A percentile compares a stretch with the other conserved stretches of the same genome.
Conservation (phyloP, 306 rosid genomes). For the Begonia loranthoides region DNA sequence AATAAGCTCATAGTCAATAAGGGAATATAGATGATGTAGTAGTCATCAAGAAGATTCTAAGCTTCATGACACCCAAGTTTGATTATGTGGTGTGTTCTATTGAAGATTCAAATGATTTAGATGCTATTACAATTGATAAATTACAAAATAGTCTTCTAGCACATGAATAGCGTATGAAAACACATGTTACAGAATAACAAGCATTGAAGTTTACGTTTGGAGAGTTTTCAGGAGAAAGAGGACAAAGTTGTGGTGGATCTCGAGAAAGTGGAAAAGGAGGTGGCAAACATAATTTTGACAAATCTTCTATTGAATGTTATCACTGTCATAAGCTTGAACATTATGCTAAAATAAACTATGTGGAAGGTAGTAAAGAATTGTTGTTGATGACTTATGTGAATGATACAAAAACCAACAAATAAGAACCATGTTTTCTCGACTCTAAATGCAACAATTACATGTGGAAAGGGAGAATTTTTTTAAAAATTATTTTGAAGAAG, state of each 20-base stretch:
- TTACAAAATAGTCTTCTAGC: neutral
- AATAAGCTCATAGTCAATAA: neutral
- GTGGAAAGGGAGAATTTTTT: neutral
- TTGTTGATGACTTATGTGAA: conserved; percentile 3
- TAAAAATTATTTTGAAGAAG: too few species aligned
- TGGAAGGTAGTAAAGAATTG: conserved; percentile 1
- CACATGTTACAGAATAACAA: too few species aligned
- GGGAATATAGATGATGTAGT: neutral
- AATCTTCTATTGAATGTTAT: neutral
- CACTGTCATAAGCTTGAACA: neutral
- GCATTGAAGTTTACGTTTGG: neutral
- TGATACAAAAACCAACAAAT: neutral
- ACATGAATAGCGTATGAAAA: neutral
- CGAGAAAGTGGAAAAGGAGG: neutral
- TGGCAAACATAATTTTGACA: neutral
- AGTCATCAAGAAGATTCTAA: neutral
- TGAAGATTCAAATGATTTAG: neutral
- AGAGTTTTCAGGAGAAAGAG: neutral
- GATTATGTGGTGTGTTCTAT: too few species aligned
- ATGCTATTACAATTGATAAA: neutral
- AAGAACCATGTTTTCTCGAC: neutral
- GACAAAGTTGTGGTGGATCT: neutral
- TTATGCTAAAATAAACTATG: neutral
- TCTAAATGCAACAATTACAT: neutral
- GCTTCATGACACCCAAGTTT: too few species aligned